Evolutionary conservation across 1,139 yeast species (phyloP), one percentile per base, ranked within the genome.

Genomic region (Kodamaea sp.): DNA sequence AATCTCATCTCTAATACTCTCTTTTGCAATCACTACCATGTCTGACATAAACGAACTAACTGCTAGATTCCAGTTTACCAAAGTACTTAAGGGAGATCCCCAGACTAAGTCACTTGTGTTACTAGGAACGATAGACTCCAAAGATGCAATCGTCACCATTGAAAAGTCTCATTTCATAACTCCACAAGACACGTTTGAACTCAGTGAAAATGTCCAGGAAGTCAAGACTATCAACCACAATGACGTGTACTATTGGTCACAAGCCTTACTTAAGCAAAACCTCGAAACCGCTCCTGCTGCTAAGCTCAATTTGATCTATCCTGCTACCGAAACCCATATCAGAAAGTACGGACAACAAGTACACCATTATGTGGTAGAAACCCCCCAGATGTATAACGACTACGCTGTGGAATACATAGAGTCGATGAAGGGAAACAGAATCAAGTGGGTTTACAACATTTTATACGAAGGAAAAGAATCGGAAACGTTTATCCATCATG

Each of bases 401-500:
- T 63, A 70, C 24, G 96, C 86, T 2, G 64, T 68, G 25, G 96
- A 97, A 0, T 92, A 84, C 55, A 84, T 92, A 30, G 73, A 76
- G 10, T 70, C 83, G 2, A 84, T 84, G 85, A 73, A 74, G 37
- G 95, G 95, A 3, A 81, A 77, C 39, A 63, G 96, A 30, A 69
- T 90, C 35, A 76, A 86, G 51, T 92, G 99, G 98, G 97, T 92
- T 3, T 72, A 79, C 48, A 90, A 90, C 50, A 92, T 94, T 32
- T 61, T 92, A 28, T 77, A 74, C 51, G 75, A 86, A 37, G 95
- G 94, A 1, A 86, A 84, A 24, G 99, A 94, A 58, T 73, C 86
- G 1, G 97, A 90, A 29, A 63, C 89, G 14, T 79, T 92, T 20
- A 70, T 86, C 3, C 67, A 69, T 44, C 78, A 83, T 33, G 82